These are phyloP conservation scores for Spinacia oleracea DNA, from an alignment of 179 eudicot genomes.

Conservation along the genomic window DNA sequence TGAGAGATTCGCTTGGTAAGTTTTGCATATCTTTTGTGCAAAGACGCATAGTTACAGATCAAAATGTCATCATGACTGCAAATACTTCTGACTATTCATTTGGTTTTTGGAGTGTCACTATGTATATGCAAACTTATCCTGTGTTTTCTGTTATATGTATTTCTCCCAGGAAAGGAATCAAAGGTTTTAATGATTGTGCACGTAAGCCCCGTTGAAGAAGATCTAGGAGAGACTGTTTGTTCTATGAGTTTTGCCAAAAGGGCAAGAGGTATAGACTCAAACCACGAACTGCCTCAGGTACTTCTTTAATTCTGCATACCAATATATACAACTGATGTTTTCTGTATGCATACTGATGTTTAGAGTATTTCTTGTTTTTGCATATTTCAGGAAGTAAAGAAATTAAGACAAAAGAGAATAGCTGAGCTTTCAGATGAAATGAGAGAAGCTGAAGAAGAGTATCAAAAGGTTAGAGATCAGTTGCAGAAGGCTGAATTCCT, in stretches of 20 bases:
- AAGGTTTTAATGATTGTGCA: constrained; percentile 71
- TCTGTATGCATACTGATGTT: background rate
- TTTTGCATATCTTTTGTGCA: constrained; percentile 6
- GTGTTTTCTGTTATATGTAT: background rate
- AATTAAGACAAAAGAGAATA: constrained; percentile 47
- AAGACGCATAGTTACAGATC: background rate
- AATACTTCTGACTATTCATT: background rate
- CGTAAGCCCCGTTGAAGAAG: constrained; percentile 61
- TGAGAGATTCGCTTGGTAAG: constrained; percentile 69
- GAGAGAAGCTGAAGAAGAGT: constrained; percentile 55
- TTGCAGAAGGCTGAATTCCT: constrained; percentile 48
- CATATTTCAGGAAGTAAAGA: constrained; percentile 50
- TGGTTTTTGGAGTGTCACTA: background rate
- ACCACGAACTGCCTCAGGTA: constrained; percentile 56
- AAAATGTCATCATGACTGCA: background rate
- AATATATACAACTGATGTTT: too few species aligned
- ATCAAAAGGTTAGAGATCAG: constrained; percentile 33
- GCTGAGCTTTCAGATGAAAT: constrained; percentile 45
- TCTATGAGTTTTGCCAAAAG: constrained; percentile 68
- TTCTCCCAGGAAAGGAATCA: constrained; percentile 57
- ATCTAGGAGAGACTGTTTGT: constrained; percentile 63
- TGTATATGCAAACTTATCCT: constrained; percentile 6
- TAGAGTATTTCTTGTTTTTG: background rate
- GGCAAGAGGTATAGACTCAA: constrained; percentile 63
- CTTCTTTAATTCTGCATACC: background rate